phyloP scores from a whole-genome alignment of 352 stramenopile genomes.

The Blastocystis sp. region DNA sequence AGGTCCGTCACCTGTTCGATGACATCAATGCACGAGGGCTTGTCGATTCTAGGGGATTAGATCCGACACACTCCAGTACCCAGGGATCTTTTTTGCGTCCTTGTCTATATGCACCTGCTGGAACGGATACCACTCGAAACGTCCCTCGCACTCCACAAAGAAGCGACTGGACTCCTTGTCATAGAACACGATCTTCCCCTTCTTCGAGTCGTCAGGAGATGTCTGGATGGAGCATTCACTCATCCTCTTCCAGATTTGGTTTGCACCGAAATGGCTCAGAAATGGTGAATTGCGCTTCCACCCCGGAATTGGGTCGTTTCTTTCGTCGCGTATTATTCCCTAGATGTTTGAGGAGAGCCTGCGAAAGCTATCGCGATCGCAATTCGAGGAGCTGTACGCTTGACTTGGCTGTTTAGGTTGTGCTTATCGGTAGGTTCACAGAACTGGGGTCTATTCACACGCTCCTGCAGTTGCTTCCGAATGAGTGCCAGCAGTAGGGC shows the following conservation, averaged over 20 bases:
- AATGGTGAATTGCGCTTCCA: neutral
- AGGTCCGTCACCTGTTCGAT: neutral
- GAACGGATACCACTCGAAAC: conserved; percentile 1
- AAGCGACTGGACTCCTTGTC: conserved; percentile 32
- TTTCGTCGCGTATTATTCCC: neutral
- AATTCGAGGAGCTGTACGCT: conserved; percentile 33
- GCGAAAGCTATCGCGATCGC: neutral
- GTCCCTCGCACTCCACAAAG: conserved; percentile 35
- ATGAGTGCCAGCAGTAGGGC: conserved; percentile 51
- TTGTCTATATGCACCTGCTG: neutral
- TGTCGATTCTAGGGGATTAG: conserved; percentile 8
- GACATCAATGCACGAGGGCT: neutral
- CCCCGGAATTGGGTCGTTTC: neutral
- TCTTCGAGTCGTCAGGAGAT: neutral
- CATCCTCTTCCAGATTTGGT: conserved; percentile 25
- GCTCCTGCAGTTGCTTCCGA: conserved; percentile 47
- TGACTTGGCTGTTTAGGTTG: neutral
- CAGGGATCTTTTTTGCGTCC: neutral
- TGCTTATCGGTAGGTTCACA: conserved; percentile 12
- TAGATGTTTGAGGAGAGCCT: conserved; percentile 36
- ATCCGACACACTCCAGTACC: neutral
- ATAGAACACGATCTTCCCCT: conserved; percentile 11
- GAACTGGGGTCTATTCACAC: conserved; percentile 43
- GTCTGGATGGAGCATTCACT: conserved; percentile 12
- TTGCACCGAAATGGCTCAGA: neutral